Evolutionary conservation across 805 yeast genomes (phyloP), one percentile per base, ranked within the genome.

Genomic region (Schwanniomyces polymorphus): DNA sequence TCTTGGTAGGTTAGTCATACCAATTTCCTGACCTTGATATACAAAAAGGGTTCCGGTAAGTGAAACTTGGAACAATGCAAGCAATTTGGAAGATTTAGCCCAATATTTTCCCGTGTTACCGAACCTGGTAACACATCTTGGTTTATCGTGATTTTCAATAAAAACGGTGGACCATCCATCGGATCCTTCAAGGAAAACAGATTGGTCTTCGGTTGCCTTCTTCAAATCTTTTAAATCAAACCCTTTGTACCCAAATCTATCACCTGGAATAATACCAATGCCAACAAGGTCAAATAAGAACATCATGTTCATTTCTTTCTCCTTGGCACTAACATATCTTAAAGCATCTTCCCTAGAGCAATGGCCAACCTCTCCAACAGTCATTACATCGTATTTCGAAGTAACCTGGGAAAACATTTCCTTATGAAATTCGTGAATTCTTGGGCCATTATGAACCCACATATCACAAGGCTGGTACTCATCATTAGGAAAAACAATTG

Each of bases 11-110:
- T 81, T 81, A 44, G 72, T 70, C 78, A 75, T 76, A 29, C 82
- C 85, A 50, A 81, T 65, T 55, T 81, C 86, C 59, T 81, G 86
- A 43, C 85, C 86, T 61, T 81, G 85, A 63, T 80, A 81, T 33
- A 81, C 63, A 62, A 70, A 81, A 45, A 79, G 60, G 12, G 85
- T 79, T 41, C 86, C 85, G 25, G 80, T 74, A 52, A 79, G 67
- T 9, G 81, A 56, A 10, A 70, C 46, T 50, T 75, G 72, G 57
- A 81, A 59, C 40, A 75, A 50, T 14, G 81, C 70, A 50, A 81
- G 57, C 58, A 79, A 60, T 62, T 81, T 81, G 25, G 80, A 80
- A 25, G 79, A 70, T 43, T 61, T 57, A 44, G 56, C 65, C 38
- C 74, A 59, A 52, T 51, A 64, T 42, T 64, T 58, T 3, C 71